A percentile compares a stretch with the other conserved stretches of the same genome.
phyloP scores from a whole-genome alignment of 768 basidiomycete species.

The Auriscalpium vulgare region DNA sequence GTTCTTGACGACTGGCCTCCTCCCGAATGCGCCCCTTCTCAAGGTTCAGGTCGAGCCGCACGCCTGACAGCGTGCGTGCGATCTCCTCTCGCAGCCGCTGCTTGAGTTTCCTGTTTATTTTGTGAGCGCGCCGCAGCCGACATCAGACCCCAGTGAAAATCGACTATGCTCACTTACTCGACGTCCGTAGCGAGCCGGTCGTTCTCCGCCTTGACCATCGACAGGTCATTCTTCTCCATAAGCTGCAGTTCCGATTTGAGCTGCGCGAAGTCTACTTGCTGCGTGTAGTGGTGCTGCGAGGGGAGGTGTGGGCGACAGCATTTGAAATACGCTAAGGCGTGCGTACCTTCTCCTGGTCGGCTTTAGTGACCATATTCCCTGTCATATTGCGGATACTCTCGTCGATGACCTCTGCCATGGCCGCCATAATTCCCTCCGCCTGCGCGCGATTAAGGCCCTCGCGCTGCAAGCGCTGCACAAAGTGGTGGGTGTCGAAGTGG shows the following conservation, averaged over 20 bases:
- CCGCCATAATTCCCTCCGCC: constrained; percentile 95
- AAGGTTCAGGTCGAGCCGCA: constrained; percentile 88
- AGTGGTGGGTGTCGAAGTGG: constrained; percentile 94
- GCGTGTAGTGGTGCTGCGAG: constrained; percentile 78
- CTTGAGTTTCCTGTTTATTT: constrained; percentile 54
- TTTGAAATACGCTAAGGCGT: background rate
- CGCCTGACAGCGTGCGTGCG: constrained; percentile 85
- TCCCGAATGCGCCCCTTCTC: constrained; percentile 96
- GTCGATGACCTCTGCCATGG: constrained; percentile 95
- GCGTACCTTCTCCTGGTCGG: constrained; percentile 88
- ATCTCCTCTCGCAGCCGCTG: constrained; percentile 89
- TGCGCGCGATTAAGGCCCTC: constrained; percentile 87
- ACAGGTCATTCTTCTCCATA: constrained; percentile 94
- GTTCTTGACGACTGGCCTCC: constrained; percentile 82
- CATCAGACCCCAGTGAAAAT: too few relatives aligned
- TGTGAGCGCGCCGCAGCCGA: too few relatives aligned
- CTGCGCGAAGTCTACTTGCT: constrained; percentile 95
- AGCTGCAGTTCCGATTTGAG: constrained; percentile 94
- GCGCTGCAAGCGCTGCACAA: constrained; percentile 82
- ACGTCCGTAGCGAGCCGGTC: constrained; percentile 88
- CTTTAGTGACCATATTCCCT: constrained; percentile 90
- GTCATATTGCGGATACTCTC: constrained; percentile 97
- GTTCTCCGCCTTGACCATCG: constrained; percentile 93
- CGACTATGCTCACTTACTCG: constrained; percentile 30
- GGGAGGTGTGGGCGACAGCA: background rate